Conservation (phyloP, 371 early-diverging fungal genomes). For the Encephalitozoon romaleae region DNA sequence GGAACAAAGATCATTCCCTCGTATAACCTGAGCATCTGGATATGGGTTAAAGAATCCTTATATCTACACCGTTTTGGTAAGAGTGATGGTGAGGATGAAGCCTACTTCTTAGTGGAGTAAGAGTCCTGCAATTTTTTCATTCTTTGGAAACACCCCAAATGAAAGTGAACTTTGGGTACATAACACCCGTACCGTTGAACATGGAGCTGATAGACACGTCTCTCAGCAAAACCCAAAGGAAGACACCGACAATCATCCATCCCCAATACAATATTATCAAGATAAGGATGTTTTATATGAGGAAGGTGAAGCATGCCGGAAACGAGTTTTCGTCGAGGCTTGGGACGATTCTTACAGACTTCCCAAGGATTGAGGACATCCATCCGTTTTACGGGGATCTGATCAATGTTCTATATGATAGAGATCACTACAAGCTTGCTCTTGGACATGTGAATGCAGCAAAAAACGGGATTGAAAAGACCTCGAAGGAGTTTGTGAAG, state of each 20-base stretch:
- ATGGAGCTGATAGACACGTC: conserved; percentile 92
- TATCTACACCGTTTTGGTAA: not conserved
- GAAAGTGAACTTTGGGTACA: conserved; percentile 71
- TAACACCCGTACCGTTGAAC: conserved; percentile 83
- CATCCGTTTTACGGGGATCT: conserved; percentile 99
- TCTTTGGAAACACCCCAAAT: not conserved
- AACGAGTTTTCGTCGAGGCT: conserved; percentile 89
- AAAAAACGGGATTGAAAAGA: conserved; percentile 79
- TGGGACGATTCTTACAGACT: conserved; percentile 78
- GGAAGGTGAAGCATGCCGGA: conserved; percentile 91
- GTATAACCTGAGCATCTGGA: not conserved
- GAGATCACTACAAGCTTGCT: conserved; percentile 98
- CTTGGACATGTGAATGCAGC: conserved; percentile 95
- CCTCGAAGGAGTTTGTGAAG: conserved; percentile 90
- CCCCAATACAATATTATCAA: conserved; percentile 82
- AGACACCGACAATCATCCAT: conserved; percentile 96
- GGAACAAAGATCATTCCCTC: not conserved
- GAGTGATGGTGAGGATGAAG: too few species aligned
- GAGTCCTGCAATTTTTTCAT: conserved; percentile 5
- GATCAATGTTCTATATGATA: conserved; percentile 99
- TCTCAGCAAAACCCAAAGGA: conserved; percentile 93
- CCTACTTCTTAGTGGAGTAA: not conserved
- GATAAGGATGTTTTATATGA: conserved; percentile 96
- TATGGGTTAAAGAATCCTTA: not conserved
- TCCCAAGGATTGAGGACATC: conserved; percentile 97